phyloP scores from a whole-genome alignment of 192 early-diverging fungal species.

The Mortierella alpina region DNA sequence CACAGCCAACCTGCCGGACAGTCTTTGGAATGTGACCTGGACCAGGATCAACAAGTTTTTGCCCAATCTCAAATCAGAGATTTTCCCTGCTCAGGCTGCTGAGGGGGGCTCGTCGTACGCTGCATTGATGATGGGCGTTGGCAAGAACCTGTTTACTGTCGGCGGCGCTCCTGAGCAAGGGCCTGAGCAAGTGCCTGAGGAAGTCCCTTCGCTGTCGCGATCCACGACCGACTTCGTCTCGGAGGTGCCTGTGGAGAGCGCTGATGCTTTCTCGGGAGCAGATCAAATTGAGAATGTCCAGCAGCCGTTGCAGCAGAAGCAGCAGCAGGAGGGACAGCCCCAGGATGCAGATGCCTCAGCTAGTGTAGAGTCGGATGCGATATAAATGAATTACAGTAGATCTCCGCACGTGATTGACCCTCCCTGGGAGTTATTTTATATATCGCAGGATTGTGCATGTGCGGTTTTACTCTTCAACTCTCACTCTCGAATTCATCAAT shows the following conservation, averaged over 20 bases:
- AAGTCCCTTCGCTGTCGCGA: neutral
- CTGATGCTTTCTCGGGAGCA: neutral
- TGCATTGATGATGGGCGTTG: constrained; percentile 49
- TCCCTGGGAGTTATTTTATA: no score
- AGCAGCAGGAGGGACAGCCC: neutral
- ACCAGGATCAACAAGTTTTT: constrained; percentile 67
- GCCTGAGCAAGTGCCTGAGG: neutral
- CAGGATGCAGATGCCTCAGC: no score
- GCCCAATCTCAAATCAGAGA: constrained; percentile 74
- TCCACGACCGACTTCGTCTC: neutral
- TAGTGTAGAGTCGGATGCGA: no score
- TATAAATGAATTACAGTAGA: no score
- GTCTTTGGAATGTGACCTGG: constrained; percentile 83
- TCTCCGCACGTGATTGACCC: no score
- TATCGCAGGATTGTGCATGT: no score
- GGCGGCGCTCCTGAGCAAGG: neutral
- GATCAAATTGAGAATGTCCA: constrained; percentile 4
- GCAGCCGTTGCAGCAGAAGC: neutral
- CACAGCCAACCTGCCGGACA: constrained; percentile 41
- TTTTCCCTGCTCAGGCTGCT: constrained; percentile 32
- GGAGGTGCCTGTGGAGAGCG: neutral
- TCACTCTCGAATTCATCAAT: neutral
- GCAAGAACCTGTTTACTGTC: constrained; percentile 46
- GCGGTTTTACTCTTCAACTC: neutral
- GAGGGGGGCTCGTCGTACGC: constrained; percentile 43